Conservation (phyloP, 495 filamentous ascomycete species). For the Penicillium mononematosum region DNA sequence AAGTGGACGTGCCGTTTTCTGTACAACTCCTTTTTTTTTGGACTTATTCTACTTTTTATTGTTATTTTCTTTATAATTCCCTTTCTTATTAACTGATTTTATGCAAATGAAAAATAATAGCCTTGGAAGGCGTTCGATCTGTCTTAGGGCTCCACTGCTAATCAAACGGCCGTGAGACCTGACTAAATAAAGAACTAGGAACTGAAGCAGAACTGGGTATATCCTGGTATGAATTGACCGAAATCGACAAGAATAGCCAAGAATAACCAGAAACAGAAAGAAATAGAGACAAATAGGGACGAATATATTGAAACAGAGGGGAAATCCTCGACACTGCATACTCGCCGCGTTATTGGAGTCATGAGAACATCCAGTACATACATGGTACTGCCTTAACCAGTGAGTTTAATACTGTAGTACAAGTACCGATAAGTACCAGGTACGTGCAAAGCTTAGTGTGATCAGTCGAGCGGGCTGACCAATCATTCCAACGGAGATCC, state of each 20-base stretch:
- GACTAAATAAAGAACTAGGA: background rate
- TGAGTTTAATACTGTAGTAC: rapidly evolving
- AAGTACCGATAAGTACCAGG: background rate
- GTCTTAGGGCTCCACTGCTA: background rate
- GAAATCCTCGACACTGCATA: background rate
- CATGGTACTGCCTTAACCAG: background rate
- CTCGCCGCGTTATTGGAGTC: background rate
- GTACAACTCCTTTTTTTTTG: background rate
- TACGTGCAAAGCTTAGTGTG: background rate
- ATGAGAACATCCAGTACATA: background rate
- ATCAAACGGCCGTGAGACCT: background rate
- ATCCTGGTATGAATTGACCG: background rate
- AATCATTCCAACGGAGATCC: background rate
- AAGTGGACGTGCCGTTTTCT: background rate
- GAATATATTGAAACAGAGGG: background rate
- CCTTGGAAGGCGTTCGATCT: background rate
- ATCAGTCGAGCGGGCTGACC: background rate
- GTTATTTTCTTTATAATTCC: background rate
- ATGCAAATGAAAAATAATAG: background rate
- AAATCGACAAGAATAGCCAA: background rate
- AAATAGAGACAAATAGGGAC: background rate
- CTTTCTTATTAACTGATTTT: background rate
- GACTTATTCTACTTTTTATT: background rate
- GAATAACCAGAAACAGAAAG: background rate
- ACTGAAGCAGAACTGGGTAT: background rate